Percentiles rank a stretch among this genome's conserved stretches.
These are phyloP conservation scores for Silene noctiflora DNA, from an alignment of 179 eudicot species.

Conservation along the genomic window DNA sequence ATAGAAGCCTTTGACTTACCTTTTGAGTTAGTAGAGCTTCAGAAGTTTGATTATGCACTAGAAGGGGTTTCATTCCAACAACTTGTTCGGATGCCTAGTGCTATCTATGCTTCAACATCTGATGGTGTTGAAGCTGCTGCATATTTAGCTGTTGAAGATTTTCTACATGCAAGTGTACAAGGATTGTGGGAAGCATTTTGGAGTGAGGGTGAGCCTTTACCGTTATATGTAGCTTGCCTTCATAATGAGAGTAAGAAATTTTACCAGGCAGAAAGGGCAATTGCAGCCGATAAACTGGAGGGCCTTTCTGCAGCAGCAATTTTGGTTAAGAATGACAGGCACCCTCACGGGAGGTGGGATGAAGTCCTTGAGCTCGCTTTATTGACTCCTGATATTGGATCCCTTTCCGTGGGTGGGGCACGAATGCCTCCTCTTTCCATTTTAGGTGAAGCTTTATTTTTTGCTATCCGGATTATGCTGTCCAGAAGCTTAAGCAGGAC, in stretches of 20 bases:
- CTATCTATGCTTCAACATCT: slow-evolving; percentile 75
- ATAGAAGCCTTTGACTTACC: slow-evolving; percentile 63
- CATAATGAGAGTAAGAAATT: slow-evolving; percentile 61
- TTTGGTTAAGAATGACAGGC: slow-evolving; percentile 71
- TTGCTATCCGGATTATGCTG: slow-evolving; percentile 66
- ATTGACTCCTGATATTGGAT: slow-evolving; percentile 61
- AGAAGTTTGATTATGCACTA: slow-evolving; percentile 83
- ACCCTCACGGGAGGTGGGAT: slow-evolving; percentile 95
- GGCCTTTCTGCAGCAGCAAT: slow-evolving; percentile 71
- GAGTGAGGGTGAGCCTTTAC: slow-evolving; percentile 60
- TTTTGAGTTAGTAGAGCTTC: slow-evolving; percentile 85
- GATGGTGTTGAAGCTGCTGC: slow-evolving; percentile 61
- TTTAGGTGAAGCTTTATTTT: slow-evolving; percentile 74
- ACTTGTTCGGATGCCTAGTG: slow-evolving; percentile 85
- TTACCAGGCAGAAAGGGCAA: slow-evolving; percentile 80
- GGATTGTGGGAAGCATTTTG: slow-evolving; percentile 94
- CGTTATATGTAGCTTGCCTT: slow-evolving; percentile 65
- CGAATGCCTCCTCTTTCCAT: slow-evolving; percentile 49
- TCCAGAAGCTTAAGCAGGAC: slow-evolving; percentile 78
- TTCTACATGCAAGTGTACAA: slow-evolving; percentile 72
- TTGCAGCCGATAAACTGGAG: slow-evolving; percentile 67
- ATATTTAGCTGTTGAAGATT: slow-evolving; percentile 80
- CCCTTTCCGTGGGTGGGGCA: slow-evolving; percentile 45
- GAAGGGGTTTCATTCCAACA: slow-evolving; percentile 87
- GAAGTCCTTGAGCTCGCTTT: slow-evolving; percentile 80